Conservation (phyloP, 1,284 basidiomycete genomes). For the Papiliotrema fonsecae region DNA sequence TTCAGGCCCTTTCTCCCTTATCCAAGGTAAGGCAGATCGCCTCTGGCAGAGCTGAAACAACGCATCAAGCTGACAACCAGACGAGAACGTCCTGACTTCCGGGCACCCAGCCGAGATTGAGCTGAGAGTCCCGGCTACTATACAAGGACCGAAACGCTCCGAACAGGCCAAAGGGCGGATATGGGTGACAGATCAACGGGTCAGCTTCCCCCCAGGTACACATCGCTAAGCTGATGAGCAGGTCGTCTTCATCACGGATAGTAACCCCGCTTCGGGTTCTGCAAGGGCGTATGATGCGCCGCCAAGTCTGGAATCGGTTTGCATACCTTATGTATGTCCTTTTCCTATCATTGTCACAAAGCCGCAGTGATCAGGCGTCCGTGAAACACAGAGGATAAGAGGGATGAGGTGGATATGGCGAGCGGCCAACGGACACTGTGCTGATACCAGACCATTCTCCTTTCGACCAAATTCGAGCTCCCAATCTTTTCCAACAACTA, state of each 20-base stretch:
- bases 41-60: background rate
- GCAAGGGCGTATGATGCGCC: conserved; percentile 13
- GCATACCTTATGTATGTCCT: conserved; percentile 36
- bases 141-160: conserved; percentile 37
- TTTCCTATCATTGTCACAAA: too few relatives aligned
- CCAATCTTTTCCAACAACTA: conserved; percentile 40
- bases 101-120: conserved; percentile 32
- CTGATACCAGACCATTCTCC: conserved; percentile 12
- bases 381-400: too few relatives aligned
- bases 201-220: conserved; percentile 12
- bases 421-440: too few relatives aligned
- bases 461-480: conserved; percentile 32
- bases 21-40: background rate
- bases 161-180: conserved; percentile 29
- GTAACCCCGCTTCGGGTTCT: background rate
- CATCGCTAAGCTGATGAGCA: conserved; percentile 6
- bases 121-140: conserved; percentile 36
- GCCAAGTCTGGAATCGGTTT: conserved; percentile 23
- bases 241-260: conserved; percentile 28
- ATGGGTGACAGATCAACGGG: conserved; percentile 41
- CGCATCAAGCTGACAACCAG: conserved; percentile 8
- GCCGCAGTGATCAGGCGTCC: too few relatives aligned
- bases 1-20: background rate
- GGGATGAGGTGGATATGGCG: too few relatives aligned
- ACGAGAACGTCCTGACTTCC: conserved; percentile 28